These are phyloP conservation scores for Beauveria asiatica DNA, from an alignment of 2,329 filamentous ascomycete species.

Conservation along the genomic window DNA sequence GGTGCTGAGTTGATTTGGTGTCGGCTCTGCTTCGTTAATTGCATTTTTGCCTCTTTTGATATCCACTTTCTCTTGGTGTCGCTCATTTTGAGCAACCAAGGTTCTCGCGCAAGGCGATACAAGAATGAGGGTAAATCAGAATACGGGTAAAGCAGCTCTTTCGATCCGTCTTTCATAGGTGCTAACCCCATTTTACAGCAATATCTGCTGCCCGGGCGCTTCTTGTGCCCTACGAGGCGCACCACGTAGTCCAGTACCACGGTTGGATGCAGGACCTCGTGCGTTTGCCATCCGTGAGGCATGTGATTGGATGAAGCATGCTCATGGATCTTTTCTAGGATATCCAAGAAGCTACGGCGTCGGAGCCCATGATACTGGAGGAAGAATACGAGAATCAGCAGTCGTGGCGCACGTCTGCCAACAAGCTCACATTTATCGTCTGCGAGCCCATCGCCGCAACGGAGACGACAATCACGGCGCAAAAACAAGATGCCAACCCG, in stretches of 20 bases:
- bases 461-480: conserved; percentile 20
- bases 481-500: conserved; percentile 43
- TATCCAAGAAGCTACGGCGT: conserved; percentile 78
- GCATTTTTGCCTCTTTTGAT: background rate
- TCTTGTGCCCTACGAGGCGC: conserved; percentile 74
- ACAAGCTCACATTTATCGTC: conserved; percentile 90
- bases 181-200: conserved; percentile 37
- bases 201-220: conserved; percentile 57
- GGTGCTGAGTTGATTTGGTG: too few species aligned
- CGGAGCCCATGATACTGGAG: conserved; percentile 67
- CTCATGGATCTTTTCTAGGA: conserved; percentile 33
- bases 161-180: rapidly evolving
- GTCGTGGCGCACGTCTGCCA: conserved; percentile 72
- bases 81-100: background rate
- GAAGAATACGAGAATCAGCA: conserved; percentile 86
- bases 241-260: conserved; percentile 78
- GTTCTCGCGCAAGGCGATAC: background rate
- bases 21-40: conserved; percentile 2
- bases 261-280: conserved; percentile 84
- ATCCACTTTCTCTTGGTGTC: background rate
- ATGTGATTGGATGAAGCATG: background rate
- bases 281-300: conserved; percentile 14
- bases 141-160: background rate
- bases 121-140: background rate
- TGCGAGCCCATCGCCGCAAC: conserved; percentile 39